A percentile compares a stretch with the other conserved stretches of the same genome.
These are phyloP conservation scores for Paramecium tetraurelia DNA, from an alignment of 73 alveolate species.

Conservation along the genomic window DNA sequence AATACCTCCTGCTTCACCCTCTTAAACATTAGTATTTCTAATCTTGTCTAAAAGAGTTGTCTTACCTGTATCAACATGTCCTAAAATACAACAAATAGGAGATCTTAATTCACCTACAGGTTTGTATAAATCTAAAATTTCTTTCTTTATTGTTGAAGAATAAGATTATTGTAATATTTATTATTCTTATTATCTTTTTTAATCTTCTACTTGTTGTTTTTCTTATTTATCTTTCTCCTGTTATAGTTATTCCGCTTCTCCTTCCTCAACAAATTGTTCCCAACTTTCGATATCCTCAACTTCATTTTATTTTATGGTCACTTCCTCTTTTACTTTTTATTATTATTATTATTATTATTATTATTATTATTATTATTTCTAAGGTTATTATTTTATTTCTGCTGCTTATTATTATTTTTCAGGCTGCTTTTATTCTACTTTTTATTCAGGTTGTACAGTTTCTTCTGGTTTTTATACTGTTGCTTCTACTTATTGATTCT, in stretches of 20 bases:
- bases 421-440: not conserved
- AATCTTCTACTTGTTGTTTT: conserved; percentile 24
- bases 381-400: conserved; percentile 23
- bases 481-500: conserved; percentile 4
- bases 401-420: conserved; percentile 43
- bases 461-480: not conserved
- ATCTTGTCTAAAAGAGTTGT: conserved; percentile 98
- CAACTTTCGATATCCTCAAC: conserved; percentile 42
- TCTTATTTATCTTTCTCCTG: not conserved
- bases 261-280: conserved; percentile 53
- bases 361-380: not conserved
- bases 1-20: conserved; percentile 99
- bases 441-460: not conserved
- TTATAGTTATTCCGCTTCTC: conserved; percentile 3
- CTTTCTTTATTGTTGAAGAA: not conserved
- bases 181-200: conserved; percentile 51
- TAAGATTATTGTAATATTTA: not conserved
- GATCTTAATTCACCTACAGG: conserved; percentile 74
- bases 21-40: conserved; percentile 92
- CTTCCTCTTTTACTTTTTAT: conserved; percentile 7
- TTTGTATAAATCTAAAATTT: conserved; percentile 20
- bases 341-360: conserved; percentile 59
- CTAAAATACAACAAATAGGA: conserved; percentile 94
- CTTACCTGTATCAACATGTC: conserved; percentile 99
- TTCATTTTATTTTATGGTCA: not conserved